Evolutionary conservation across 768 basidiomycete genomes (phyloP).

Genomic region (Austroboletus festivus): DNA sequence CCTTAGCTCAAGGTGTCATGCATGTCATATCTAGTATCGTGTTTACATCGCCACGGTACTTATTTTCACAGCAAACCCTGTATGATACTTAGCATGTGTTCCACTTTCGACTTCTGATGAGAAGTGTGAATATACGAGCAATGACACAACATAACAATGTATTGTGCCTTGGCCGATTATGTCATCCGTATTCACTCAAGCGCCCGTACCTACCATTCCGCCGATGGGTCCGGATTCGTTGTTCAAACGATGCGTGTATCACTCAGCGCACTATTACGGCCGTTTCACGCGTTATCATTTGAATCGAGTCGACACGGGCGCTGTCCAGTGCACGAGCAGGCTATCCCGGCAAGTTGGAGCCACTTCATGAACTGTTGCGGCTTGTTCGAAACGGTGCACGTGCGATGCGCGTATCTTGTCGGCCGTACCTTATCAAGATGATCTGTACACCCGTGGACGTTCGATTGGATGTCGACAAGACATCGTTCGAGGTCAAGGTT

Average conservation of each 20-base stretch:
- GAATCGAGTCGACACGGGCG: constrained; percentile 96
- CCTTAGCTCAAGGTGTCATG: too few relatives aligned
- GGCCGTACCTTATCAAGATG: constrained; percentile 77
- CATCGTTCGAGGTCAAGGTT: constrained; percentile 68
- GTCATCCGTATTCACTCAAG: constrained; percentile 65
- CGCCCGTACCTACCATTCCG: constrained; percentile 84
- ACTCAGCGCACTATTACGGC: constrained; percentile 91
- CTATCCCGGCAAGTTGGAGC: background rate
- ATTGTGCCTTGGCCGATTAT: constrained; percentile 54
- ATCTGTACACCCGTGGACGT: constrained; percentile 67
- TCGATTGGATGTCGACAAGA: constrained; percentile 71
- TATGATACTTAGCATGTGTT: too few relatives aligned
- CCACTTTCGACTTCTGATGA: too few relatives aligned
- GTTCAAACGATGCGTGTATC: constrained; percentile 62
- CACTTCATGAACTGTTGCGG: constrained; percentile 32
- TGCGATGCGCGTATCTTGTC: constrained; percentile 77
- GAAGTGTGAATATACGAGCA: too few relatives aligned
- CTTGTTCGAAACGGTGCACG: constrained; percentile 86
- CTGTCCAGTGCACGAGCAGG: constrained; percentile 38
- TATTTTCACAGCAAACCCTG: too few relatives aligned
- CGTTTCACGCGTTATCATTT: constrained; percentile 88
- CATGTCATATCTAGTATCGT: too few relatives aligned
- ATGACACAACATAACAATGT: too few relatives aligned
- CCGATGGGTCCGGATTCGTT: constrained; percentile 57
- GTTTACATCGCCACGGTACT: too few relatives aligned